phyloP scores from a whole-genome alignment of 257 asterid species.

The Nicotiana tomentosiformis region DNA sequence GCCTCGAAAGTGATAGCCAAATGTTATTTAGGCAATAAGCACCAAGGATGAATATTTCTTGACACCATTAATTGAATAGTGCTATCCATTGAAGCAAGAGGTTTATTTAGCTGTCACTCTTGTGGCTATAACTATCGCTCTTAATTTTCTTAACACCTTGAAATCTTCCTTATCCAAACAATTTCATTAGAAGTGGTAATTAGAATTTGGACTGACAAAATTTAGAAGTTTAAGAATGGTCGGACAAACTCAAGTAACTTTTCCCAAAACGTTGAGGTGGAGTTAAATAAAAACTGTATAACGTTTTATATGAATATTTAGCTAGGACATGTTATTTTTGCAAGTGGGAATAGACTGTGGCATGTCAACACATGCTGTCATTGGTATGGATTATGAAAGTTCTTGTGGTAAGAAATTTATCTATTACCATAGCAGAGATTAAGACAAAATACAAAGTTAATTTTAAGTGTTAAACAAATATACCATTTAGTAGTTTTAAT shows the following conservation, averaged over 20 bases:
- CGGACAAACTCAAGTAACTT: neutral
- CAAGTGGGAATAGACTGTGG: no score
- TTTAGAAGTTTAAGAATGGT: neutral
- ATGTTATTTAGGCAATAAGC: neutral
- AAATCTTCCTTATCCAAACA: neutral
- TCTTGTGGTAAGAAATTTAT: no score
- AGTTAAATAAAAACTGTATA: no score
- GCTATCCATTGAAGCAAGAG: neutral
- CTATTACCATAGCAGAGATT: no score
- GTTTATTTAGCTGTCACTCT: neutral
- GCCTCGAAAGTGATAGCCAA: conserved; percentile 12
- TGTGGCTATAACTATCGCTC: neutral
- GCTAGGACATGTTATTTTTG: no score
- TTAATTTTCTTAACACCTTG: neutral
- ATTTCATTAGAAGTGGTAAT: neutral
- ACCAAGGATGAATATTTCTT: neutral
- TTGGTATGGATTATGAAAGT: no score
- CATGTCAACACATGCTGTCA: no score
- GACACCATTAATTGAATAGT: neutral
- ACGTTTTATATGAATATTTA: no score
- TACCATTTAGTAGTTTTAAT: neutral
- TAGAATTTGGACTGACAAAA: neutral
- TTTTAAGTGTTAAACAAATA: no score
- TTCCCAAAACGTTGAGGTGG: no score
- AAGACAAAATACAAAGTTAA: no score